phyloP scores from a whole-genome alignment of 306 rosid species.

The Rosa chinensis region DNA sequence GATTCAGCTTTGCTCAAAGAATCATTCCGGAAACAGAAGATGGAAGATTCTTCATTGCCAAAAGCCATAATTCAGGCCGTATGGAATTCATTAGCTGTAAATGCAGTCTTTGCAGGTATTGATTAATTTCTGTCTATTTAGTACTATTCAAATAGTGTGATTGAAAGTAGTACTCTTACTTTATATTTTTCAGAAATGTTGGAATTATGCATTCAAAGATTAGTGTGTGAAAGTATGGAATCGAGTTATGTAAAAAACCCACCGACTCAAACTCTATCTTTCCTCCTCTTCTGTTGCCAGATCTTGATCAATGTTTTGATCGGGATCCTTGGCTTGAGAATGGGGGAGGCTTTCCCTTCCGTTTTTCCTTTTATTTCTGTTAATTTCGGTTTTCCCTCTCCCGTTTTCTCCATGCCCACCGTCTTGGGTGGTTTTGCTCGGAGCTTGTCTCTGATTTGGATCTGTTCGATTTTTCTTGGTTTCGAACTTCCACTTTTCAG shows the following conservation, averaged over 20 bases:
- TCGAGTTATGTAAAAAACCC: not conserved
- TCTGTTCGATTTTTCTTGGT: too few relatives aligned
- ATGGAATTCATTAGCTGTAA: conserved; percentile 55
- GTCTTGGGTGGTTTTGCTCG: too few relatives aligned
- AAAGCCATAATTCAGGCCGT: conserved; percentile 51
- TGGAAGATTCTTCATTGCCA: conserved; percentile 48
- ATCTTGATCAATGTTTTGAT: too few relatives aligned
- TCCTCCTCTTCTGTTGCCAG: too few relatives aligned
- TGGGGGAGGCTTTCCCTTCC: too few relatives aligned
- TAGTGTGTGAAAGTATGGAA: not conserved
- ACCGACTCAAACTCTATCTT: too few relatives aligned
- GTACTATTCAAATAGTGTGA: not conserved
- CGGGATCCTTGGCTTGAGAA: too few relatives aligned
- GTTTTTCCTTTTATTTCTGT: too few relatives aligned
- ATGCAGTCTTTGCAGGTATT: conserved; percentile 82
- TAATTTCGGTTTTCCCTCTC: too few relatives aligned
- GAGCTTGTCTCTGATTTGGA: too few relatives aligned
- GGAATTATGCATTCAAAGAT: not conserved
- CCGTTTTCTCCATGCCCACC: too few relatives aligned
- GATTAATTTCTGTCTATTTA: not conserved
- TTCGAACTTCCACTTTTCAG: too few relatives aligned
- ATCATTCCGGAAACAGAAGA: conserved; percentile 59
- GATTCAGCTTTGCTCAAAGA: conserved; percentile 56
- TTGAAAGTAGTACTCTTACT: not conserved
- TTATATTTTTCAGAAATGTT: not conserved